phyloP scores from a whole-genome alignment of 331 rosid genomes.

The Acacia pycnantha region DNA sequence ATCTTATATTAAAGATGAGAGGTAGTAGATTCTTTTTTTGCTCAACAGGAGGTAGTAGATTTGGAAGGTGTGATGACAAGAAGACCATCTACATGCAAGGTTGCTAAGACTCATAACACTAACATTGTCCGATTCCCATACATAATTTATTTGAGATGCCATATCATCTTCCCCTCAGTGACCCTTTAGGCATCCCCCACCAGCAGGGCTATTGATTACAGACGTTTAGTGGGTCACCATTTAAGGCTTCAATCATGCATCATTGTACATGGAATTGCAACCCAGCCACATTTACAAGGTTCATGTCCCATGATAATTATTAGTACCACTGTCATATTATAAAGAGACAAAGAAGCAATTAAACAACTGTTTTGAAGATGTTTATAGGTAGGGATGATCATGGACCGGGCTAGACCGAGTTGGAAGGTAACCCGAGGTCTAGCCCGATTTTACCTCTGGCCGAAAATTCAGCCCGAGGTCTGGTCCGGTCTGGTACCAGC shows the following conservation, averaged over 20 bases:
- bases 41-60: too few species aligned
- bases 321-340: background rate
- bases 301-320: constrained; percentile 6
- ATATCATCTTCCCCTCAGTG: background rate
- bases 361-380: background rate
- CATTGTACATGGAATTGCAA: background rate
- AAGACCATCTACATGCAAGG: background rate
- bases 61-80: background rate
- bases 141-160: background rate
- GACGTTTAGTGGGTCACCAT: background rate
- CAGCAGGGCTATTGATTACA: background rate
- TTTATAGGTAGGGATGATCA: background rate
- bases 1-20: too few species aligned
- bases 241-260: background rate
- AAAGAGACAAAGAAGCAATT: background rate
- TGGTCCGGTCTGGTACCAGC: too few species aligned
- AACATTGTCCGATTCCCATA: background rate
- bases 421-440: too few species aligned
- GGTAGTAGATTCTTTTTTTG: too few species aligned
- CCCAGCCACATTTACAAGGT: background rate
- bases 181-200: background rate
- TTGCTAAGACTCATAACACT: background rate
- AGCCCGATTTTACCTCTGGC: too few species aligned
- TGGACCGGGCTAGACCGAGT: too few species aligned
- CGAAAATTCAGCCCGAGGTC: too few species aligned